Conservation (phyloP, 495 filamentous ascomycete genomes). For the Penicillium angulare region DNA sequence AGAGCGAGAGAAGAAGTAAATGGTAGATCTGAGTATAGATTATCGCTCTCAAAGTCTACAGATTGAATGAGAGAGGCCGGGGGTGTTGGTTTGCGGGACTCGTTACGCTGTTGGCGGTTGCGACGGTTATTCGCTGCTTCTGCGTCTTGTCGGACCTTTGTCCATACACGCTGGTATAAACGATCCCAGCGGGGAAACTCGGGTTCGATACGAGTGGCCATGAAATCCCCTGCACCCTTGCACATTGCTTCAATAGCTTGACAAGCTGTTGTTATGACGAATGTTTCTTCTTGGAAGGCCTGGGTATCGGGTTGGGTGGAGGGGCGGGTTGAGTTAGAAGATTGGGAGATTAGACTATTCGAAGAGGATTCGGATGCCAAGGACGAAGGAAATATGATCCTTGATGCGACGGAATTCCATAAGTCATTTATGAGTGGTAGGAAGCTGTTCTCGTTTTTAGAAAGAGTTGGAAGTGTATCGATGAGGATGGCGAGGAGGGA, state of each 20-base stretch:
- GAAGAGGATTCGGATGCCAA: conserved; percentile 21
- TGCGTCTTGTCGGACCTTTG: conserved; percentile 38
- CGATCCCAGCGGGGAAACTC: conserved; percentile 63
- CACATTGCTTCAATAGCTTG: conserved; percentile 60
- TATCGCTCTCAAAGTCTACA: too few species aligned
- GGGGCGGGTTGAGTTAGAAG: conserved; percentile 7
- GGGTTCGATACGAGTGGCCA: conserved; percentile 63
- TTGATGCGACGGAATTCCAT: conserved; percentile 74
- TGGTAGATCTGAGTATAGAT: neutral
- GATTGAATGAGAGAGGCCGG: neutral
- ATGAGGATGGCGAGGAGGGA: conserved; percentile 72
- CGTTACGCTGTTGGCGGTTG: conserved; percentile 14
- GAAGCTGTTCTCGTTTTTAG: conserved; percentile 73
- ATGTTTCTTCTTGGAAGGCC: conserved; percentile 64
- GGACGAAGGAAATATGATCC: conserved; percentile 54
- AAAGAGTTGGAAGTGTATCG: conserved; percentile 65
- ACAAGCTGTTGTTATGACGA: conserved; percentile 68
- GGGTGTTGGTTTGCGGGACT: neutral
- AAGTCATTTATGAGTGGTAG: conserved; percentile 85
- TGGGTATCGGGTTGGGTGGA: conserved; percentile 19
- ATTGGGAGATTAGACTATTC: conserved; percentile 21
- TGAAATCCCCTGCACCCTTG: conserved; percentile 73
- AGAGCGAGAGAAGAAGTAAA: conserved; percentile 25
- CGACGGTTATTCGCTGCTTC: conserved; percentile 33
- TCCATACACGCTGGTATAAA: conserved; percentile 41